A percentile compares a stretch with the other conserved stretches of the same genome.
Conservation (phyloP, 23 red algal genomes). For the Cyanidioschyzon merolae region DNA sequence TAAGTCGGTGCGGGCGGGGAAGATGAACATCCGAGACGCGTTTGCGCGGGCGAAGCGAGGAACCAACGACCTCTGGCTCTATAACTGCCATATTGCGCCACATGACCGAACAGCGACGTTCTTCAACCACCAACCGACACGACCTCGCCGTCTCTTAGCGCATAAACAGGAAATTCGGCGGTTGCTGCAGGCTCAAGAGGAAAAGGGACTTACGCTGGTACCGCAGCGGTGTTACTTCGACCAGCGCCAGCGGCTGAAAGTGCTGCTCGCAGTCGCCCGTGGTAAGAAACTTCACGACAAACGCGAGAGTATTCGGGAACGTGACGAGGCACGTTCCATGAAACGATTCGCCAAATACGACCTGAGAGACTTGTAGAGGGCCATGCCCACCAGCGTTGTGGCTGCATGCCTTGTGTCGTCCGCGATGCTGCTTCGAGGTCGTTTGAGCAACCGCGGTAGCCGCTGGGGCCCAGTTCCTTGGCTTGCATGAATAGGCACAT, state of each 20-base stretch:
- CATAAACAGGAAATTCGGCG: conserved; percentile 77
- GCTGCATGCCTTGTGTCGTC: no score
- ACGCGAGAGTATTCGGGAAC: conserved; percentile 48
- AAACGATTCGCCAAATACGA: conserved; percentile 37
- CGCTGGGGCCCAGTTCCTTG: no score
- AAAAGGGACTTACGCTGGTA: conserved; percentile 67
- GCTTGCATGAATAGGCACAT: not conserved
- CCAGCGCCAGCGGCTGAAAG: conserved; percentile 47
- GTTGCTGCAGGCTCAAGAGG: conserved; percentile 31
- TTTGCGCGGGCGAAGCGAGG: conserved; percentile 41
- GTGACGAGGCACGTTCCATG: conserved; percentile 56
- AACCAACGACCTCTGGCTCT: conserved; percentile 41
- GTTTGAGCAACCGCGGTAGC: no score
- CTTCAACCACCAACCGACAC: conserved; percentile 76
- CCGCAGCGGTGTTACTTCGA: conserved; percentile 59
- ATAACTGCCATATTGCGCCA: conserved; percentile 58
- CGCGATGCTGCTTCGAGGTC: no score
- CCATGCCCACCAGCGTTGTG: no score
- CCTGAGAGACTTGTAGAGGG: not conserved
- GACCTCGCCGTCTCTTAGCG: conserved; percentile 50
- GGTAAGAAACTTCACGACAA: conserved; percentile 71
- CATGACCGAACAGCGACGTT: conserved; percentile 23
- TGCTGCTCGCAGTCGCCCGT: conserved; percentile 54
- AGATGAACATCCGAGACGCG: conserved; percentile 66
- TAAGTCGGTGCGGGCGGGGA: conserved; percentile 65